Percentiles rank a stretch among this genome's conserved stretches.
Conservation (phyloP, 148 eudicot species). For the Cornus kousa region DNA sequence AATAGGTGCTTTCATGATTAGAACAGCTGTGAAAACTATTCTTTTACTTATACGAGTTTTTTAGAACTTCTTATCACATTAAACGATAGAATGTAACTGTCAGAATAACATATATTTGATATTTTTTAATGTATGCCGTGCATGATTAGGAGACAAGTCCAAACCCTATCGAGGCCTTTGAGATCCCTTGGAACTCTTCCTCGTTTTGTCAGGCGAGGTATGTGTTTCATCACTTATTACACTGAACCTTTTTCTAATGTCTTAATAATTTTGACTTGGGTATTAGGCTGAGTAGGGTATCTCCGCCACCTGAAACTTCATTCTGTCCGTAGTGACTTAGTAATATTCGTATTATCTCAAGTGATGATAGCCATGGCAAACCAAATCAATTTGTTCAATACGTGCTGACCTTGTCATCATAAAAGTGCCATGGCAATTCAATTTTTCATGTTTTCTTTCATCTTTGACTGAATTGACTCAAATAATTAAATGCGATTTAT, state of each 20-base stretch:
- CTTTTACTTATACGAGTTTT: not conserved
- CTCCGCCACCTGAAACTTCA: not conserved
- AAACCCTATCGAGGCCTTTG: slow-evolving; percentile 23
- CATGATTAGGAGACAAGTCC: slow-evolving; percentile 24
- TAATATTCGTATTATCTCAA: not conserved
- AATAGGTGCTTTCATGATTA: not conserved
- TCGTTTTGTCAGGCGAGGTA: slow-evolving; percentile 41
- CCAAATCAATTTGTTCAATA: not conserved
- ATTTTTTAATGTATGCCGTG: not conserved
- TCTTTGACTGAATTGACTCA: not conserved
- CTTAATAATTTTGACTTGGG: not conserved
- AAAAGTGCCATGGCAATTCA: too few species aligned
- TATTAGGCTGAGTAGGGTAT: not conserved
- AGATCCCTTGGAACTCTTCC: slow-evolving; percentile 25
- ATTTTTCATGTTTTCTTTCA: not conserved
- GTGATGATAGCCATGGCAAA: not conserved
- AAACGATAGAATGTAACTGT: not conserved
- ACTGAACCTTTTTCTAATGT: not conserved
- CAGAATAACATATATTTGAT: not conserved
- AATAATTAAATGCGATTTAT: too few species aligned
- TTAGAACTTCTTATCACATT: not conserved
- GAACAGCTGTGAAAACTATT: not conserved
- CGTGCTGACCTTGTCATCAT: too few species aligned
- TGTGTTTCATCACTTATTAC: not conserved
- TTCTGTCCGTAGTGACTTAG: not conserved